Base-by-base conservation (phyloP, 345 rosid species). In the Microcos paniculata region DNA sequence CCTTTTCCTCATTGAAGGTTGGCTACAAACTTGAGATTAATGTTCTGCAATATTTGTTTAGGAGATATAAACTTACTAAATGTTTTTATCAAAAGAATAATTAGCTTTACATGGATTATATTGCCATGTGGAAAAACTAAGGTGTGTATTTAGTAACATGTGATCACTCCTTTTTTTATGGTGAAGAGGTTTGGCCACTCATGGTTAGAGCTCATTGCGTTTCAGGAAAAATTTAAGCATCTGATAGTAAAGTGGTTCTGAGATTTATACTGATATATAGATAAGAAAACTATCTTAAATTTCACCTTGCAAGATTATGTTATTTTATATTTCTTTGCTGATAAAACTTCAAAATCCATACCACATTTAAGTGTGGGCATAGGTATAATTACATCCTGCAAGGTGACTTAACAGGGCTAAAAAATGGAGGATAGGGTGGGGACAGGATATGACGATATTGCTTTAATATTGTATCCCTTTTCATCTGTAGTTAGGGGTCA, bases 121-220 rank as follows among this genome's bases (percentile, higher is more conserved):
- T 42, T 46, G 56, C 26, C 21, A 16, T 48, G 45, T 67, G 31
- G 18, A 10, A 68, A 68, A 48, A 51, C 24, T 68, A 68, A 14
- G 53, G 72, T 26, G 40, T 28, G 35, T 66, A 23, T 66, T 66
- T 66, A 43, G 53, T 66, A 14, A 24, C 21, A 69, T 70, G 45
- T 52, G 61, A 33, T 70, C 45, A 51, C 38, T 15, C 56, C 23
- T 24, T 43, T 46, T 40, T 26, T 38, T 23, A 26, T 66, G 31
- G 38, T 45, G 35, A 48, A 68, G 28, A 49, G 42, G 43, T 49
- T 28, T 69, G 59, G 40, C 56, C 28, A 30, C 73, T 49, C 43
- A 30, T n/a, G 59, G 11, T 49, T 49, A 49, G 73, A 2, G 38
- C 65, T 21, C 43, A 31, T 48, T 49, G 24, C 58, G 26, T 69